phyloP scores from a whole-genome alignment of 2,329 filamentous ascomycete genomes.

The Neonectria neomacrospora region DNA sequence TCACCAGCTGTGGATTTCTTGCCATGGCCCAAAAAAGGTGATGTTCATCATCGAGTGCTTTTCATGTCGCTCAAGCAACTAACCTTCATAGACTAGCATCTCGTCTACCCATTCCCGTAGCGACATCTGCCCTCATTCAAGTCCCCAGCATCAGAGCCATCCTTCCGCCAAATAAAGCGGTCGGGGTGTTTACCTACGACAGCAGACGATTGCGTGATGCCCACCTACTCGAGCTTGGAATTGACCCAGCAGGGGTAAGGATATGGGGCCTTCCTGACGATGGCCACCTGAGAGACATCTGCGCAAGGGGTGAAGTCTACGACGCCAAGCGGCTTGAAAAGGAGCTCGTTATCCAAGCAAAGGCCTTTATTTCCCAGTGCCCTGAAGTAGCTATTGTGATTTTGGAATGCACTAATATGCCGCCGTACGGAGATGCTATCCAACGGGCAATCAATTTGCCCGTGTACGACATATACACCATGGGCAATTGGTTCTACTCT shows the following conservation, averaged over 20 bases:
- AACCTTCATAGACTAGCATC: conserved; percentile 40
- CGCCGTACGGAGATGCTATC: conserved; percentile 48
- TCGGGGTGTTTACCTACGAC: conserved; percentile 50
- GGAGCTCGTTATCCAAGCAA: conserved; percentile 38
- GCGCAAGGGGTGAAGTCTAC: conserved; percentile 34
- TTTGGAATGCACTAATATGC: conserved; percentile 53
- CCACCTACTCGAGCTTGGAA: conserved; percentile 40
- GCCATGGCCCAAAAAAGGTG: conserved; percentile 50
- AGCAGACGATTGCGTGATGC: conserved; percentile 34
- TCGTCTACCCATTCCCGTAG: conserved; percentile 49
- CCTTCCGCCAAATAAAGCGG: conserved; percentile 34
- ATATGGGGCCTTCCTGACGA: conserved; percentile 40
- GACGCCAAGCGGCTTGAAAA: conserved; percentile 29
- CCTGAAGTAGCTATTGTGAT: conserved; percentile 37
- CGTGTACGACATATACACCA: conserved; percentile 51
- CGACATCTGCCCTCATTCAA: conserved; percentile 51
- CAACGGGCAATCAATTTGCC: conserved; percentile 45
- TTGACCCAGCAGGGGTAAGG: conserved; percentile 31
- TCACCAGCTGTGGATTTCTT: conserved; percentile 54
- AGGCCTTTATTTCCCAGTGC: conserved; percentile 23
- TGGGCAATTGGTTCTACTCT: conserved; percentile 51
- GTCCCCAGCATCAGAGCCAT: conserved; percentile 47
- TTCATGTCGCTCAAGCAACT: neutral
- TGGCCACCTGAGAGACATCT: conserved; percentile 36
- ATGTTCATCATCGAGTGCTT: neutral